Percentiles rank a stretch among this genome's conserved stretches.
These are phyloP conservation scores for Picochlorum sp. DNA, from an alignment of 139 green algal genomes.

Conservation along the genomic window DNA sequence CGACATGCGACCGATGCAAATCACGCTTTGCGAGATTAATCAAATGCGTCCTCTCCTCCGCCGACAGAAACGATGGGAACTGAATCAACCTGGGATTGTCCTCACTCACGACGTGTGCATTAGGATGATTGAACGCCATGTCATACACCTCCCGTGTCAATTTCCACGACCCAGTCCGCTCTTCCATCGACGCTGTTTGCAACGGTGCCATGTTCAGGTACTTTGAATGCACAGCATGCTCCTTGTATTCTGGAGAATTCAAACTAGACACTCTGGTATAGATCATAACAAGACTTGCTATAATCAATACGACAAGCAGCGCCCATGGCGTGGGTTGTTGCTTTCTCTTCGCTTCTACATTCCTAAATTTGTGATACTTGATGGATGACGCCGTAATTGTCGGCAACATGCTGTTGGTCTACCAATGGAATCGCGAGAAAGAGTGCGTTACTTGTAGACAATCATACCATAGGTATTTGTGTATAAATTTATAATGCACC, in stretches of 20 bases:
- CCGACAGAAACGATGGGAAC: conserved; percentile 26
- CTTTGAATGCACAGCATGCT: too few species aligned
- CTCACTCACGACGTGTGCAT: conserved; percentile 13
- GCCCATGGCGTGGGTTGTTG: not conserved
- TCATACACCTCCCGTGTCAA: conserved; percentile 24
- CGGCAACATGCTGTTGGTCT: not conserved
- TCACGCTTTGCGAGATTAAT: conserved; percentile 12
- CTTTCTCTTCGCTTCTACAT: not conserved
- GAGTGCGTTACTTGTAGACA: not conserved
- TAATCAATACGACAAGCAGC: not conserved
- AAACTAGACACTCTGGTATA: not conserved
- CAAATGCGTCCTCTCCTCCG: conserved; percentile 25
- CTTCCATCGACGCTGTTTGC: not conserved
- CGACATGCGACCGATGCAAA: conserved; percentile 25
- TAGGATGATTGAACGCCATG: conserved; percentile 15
- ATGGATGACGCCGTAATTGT: not conserved
- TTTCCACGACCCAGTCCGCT: conserved; percentile 16
- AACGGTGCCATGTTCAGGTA: not conserved
- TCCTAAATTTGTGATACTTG: not conserved
- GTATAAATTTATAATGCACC: conserved; percentile 53
- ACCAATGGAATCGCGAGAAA: not conserved
- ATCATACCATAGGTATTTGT: not conserved
- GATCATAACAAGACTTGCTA: not conserved
- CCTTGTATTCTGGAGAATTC: too few species aligned
- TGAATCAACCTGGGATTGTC: conserved; percentile 22